Evolutionary conservation across 2,329 filamentous ascomycete genomes (phyloP), one percentile per base, ranked within the genome.

Genomic region (Aureobasidium pullulans): DNA sequence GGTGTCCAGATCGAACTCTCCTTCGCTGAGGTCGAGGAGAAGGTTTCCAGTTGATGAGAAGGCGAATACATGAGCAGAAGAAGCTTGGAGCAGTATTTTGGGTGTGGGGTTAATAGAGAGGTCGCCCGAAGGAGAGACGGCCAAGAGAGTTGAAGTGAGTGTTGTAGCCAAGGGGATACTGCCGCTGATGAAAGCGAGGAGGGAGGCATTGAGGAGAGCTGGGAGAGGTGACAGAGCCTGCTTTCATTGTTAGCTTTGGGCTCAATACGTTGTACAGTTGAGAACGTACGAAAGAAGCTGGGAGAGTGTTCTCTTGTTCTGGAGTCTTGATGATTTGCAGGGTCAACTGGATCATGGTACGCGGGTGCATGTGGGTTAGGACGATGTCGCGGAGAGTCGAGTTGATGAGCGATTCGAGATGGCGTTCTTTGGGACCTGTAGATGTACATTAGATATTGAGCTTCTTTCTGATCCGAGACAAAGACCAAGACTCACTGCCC

Each of bases 191-290:
- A 97, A 81, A 23, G 89, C 85, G 40, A 94, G 77, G 39, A 92
- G 77, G 5, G 89, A 82, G 1, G 91, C 86, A 72, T 96, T 90
- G 32, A 96, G 76, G 63, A 96, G 80, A 36, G 89, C 84, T 28
- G 94, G 90, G 58, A 99, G 83, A 47, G 96, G 79, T 50, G 86
- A 80, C 43, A 96, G 81, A 70, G 90, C 89, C 87, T 93, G 61
- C 7, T 64, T 63, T 52, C 66, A 60, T 34, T 28, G 15, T 57
- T 1, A 50, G 53, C 29, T 7, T 6, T 43, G 59, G 13, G 23
- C 23, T 23, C 23, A 23, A 34, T 15, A 40, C 47, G 28, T n/a
- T 59, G 40, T 54, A 16, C 67, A 23, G 50, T 34, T 16, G 40
- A 43, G 11, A 15, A 54, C 82, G 69, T 76, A 89, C 87, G 67